Conservation (phyloP, 805 yeast genomes). For the Hyphopichia homilentoma region DNA sequence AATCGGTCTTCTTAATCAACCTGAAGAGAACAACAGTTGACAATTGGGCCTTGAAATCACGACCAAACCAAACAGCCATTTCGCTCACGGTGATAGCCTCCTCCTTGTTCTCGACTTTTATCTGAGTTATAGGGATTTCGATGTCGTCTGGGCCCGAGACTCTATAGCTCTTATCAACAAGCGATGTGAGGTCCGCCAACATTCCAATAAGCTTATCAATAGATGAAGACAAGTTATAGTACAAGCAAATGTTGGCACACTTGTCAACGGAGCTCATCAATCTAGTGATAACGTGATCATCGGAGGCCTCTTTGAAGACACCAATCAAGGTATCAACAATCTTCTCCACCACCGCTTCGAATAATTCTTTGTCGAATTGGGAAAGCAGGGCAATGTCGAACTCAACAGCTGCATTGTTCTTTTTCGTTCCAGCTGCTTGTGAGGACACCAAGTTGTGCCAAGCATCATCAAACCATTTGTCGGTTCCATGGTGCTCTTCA, state of each 20-base stretch:
- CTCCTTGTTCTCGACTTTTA: slow-evolving; percentile 49
- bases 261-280: slow-evolving; percentile 88
- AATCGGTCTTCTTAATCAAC: slow-evolving; percentile 57
- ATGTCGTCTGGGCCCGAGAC: slow-evolving; percentile 19
- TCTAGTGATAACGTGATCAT: slow-evolving; percentile 82
- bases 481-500: slow-evolving; percentile 92
- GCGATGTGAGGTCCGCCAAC: slow-evolving; percentile 65
- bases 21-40: slow-evolving; percentile 84
- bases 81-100: slow-evolving; percentile 74
- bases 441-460: slow-evolving; percentile 71
- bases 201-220: slow-evolving; percentile 66
- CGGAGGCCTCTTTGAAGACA: slow-evolving; percentile 84
- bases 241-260: slow-evolving; percentile 71
- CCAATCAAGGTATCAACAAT: slow-evolving; percentile 70
- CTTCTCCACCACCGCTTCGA: slow-evolving; percentile 57
- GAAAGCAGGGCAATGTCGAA: slow-evolving; percentile 26
- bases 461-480: slow-evolving; percentile 84
- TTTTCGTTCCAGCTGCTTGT: slow-evolving; percentile 30
- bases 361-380: slow-evolving; percentile 70
- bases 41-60: slow-evolving; percentile 87
- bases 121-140: slow-evolving; percentile 42
- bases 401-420: slow-evolving; percentile 13
- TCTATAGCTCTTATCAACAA: slow-evolving; percentile 42
- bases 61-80: slow-evolving; percentile 77
- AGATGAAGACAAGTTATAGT: slow-evolving; percentile 51